These are phyloP conservation scores for Gonapodya prolifera DNA, from an alignment of 192 early-diverging fungal genomes.

Conservation along the genomic window DNA sequence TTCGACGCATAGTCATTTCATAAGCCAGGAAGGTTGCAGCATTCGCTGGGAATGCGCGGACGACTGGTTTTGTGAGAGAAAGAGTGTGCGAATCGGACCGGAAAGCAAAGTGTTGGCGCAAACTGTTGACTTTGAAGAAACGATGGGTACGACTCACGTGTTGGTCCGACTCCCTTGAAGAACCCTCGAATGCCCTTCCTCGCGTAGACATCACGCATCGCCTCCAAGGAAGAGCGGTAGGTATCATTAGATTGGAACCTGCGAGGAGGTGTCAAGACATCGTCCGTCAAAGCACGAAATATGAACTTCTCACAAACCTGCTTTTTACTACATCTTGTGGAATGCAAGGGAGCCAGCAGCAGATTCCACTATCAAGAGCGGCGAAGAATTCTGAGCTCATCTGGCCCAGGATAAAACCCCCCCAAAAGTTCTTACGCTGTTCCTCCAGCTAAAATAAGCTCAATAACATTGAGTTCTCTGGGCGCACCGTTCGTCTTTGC, in stretches of 20 bases:
- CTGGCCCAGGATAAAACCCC: too few species aligned
- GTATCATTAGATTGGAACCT: constrained; percentile 18
- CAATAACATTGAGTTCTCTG: background rate
- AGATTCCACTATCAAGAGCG: background rate
- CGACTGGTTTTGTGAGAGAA: constrained; percentile 16
- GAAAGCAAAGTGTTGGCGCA: too few species aligned
- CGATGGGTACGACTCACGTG: constrained; percentile 46
- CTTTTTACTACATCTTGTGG: constrained; percentile 14
- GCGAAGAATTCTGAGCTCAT: too few species aligned
- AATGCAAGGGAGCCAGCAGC: constrained; percentile 32
- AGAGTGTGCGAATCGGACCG: background rate
- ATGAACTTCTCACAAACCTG: background rate
- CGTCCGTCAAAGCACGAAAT: constrained; percentile 22
- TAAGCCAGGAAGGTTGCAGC: constrained; percentile 72
- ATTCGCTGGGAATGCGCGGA: constrained; percentile 70
- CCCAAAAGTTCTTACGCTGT: constrained; percentile 13
- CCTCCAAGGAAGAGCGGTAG: constrained; percentile 18
- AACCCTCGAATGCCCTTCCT: constrained; percentile 47
- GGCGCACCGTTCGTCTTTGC: background rate
- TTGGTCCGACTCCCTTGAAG: constrained; percentile 72
- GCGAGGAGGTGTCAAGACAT: constrained; percentile 26
- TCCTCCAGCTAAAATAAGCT: constrained; percentile 24
- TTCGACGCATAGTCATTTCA: constrained; percentile 39
- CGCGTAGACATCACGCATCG: constrained; percentile 23
- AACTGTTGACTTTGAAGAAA: constrained; percentile 26